Conservation (phyloP, 2,329 filamentous ascomycete species). For the Fusarium sp. region DNA sequence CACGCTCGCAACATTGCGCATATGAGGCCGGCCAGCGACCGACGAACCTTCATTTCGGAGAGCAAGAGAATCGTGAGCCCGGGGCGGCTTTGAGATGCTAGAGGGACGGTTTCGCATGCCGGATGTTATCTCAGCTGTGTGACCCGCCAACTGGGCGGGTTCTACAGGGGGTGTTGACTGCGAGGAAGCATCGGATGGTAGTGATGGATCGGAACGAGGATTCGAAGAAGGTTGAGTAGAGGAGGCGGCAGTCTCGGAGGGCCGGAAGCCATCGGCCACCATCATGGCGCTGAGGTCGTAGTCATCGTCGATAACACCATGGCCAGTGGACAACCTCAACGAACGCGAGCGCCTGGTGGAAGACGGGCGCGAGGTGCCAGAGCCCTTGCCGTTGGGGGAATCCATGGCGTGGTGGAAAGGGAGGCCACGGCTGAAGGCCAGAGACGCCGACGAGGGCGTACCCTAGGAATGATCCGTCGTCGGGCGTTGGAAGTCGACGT, state of each 20-base stretch:
- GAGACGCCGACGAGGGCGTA: constrained; percentile 43
- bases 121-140: constrained; percentile 31
- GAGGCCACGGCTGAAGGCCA: constrained; percentile 41
- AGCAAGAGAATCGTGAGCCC: constrained; percentile 62
- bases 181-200: constrained; percentile 30
- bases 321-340: constrained; percentile 51
- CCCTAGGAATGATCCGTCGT: constrained; percentile 38
- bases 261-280: constrained; percentile 66
- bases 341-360: constrained; percentile 60
- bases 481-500: constrained; percentile 26
- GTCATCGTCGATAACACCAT: constrained; percentile 54
- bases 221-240: constrained; percentile 32
- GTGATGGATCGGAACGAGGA: constrained; percentile 18
- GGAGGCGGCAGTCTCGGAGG: constrained; percentile 43
- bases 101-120: constrained; percentile 58
- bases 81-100: constrained; percentile 67
- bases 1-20: constrained; percentile 45
- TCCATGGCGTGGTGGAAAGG: constrained; percentile 53
- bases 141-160: constrained; percentile 17
- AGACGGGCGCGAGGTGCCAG: constrained; percentile 56
- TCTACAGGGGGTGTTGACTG: constrained; percentile 15
- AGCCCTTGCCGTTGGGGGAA: constrained; percentile 53
- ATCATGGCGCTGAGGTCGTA: constrained; percentile 64
- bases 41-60: constrained; percentile 63
- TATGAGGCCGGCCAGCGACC: constrained; percentile 25